Conservation (phyloP, 2,329 filamentous ascomycete species). For the Colletotrichum lupini region DNA sequence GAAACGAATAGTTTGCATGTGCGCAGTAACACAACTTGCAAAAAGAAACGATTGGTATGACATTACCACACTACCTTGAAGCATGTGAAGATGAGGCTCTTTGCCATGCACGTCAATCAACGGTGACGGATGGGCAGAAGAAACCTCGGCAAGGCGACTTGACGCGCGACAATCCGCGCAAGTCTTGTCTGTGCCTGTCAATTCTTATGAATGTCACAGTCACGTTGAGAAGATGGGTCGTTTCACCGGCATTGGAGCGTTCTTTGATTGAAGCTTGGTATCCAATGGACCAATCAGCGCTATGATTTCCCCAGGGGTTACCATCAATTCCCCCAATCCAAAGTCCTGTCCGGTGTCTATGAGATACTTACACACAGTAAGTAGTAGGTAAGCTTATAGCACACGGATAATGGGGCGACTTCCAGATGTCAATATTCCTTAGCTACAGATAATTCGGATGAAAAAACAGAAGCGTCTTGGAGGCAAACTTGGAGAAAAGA, state of each 20-base stretch:
- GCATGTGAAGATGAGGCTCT: slow-evolving; percentile 3
- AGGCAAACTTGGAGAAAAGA: not conserved
- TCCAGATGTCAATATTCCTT: too few relatives aligned
- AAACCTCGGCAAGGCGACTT: not conserved
- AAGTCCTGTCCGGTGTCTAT: not conserved
- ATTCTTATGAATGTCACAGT: not conserved
- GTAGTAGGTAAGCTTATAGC: too few relatives aligned
- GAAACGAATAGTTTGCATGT: not conserved
- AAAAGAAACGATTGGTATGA: not conserved
- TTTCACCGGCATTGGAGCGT: not conserved
- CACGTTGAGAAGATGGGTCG: slow-evolving; percentile 6
- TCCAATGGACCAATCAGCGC: not conserved
- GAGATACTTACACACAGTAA: not conserved
- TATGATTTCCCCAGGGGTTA: not conserved
- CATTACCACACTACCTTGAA: not conserved
- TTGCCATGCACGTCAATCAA: not conserved
- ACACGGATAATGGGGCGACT: too few relatives aligned
- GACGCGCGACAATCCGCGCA: not conserved
- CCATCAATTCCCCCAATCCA: not conserved
- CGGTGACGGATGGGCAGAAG: not conserved
- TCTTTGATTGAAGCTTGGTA: not conserved
- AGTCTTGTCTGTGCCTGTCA: not conserved
- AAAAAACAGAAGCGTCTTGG: not conserved
- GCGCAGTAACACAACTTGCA: not conserved
- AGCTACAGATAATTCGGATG: not conserved